A percentile compares a stretch with the other conserved stretches of the same genome.
These are phyloP conservation scores for Herpetomonas tarakana DNA, from an alignment of 208 protist genomes.

Conservation along the genomic window DNA sequence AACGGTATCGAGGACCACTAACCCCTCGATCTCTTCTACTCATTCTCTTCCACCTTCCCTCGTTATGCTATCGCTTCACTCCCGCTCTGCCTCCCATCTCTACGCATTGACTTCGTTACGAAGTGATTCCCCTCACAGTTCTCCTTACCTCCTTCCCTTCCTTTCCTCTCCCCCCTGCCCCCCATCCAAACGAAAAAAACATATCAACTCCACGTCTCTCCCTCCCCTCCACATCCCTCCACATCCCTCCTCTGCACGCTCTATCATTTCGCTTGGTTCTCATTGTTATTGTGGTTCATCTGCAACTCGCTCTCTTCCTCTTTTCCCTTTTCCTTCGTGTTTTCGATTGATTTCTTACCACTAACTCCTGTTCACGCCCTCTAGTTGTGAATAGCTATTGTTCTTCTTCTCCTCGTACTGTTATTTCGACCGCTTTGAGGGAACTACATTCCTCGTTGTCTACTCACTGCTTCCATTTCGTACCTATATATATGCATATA, in stretches of 20 bases:
- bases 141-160: background rate
- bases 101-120: too few relatives aligned
- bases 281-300: too few relatives aligned
- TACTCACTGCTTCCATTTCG: conserved; percentile 6
- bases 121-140: too few relatives aligned
- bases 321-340: conserved; percentile 12
- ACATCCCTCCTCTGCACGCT: too few relatives aligned
- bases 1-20: too few relatives aligned
- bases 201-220: background rate
- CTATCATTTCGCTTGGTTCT: too few relatives aligned
- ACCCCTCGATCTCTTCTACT: background rate
- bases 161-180: background rate
- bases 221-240: background rate
- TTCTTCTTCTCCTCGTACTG: too few relatives aligned
- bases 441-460: too few relatives aligned
- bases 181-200: background rate
- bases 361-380: background rate
- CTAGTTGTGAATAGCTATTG: background rate
- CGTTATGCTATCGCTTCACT: background rate
- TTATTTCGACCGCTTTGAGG: too few relatives aligned
- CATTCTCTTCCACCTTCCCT: background rate
- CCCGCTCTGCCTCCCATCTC: background rate
- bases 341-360: conserved; percentile 4
- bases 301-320: conserved; percentile 2
- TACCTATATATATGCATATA: conserved; percentile 12